phyloP scores from a whole-genome alignment of 331 rosid genomes.

The Prunus yedoensis region DNA sequence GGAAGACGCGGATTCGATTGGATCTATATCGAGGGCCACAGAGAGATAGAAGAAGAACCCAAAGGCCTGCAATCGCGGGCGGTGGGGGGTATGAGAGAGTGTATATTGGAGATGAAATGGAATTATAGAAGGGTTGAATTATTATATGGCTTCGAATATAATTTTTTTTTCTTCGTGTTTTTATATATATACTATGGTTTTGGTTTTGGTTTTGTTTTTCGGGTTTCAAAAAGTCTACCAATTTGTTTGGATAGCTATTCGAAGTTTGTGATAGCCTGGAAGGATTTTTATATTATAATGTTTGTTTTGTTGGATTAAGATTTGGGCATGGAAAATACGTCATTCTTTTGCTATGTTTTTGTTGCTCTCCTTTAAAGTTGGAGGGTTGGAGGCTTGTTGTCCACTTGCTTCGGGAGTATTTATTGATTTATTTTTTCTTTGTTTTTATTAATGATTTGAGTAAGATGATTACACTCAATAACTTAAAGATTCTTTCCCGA shows the following conservation, averaged over 20 bases:
- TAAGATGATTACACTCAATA: not conserved
- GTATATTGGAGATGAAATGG: not conserved
- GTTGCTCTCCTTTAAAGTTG: conserved; percentile 27
- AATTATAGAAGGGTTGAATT: not conserved
- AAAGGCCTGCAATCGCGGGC: conserved; percentile 64
- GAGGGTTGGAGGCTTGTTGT: conserved; percentile 37
- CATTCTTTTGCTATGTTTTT: not conserved
- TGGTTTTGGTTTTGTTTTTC: not conserved
- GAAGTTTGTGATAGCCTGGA: not conserved
- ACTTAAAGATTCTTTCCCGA: too few relatives aligned
- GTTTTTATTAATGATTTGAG: not conserved
- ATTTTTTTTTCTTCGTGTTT: not conserved
- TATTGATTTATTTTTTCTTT: not conserved
- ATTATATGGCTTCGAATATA: not conserved
- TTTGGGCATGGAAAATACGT: conserved; percentile 1
- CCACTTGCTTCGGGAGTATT: conserved; percentile 26
- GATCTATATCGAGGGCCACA: conserved; percentile 47
- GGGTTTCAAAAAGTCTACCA: not conserved
- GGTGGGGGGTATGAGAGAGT: conserved; percentile 17
- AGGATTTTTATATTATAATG: too few relatives aligned
- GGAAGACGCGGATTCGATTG: conserved; percentile 29
- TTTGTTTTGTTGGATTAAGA: not conserved
- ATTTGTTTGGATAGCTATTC: not conserved
- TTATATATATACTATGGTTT: not conserved
- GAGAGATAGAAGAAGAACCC: conserved; percentile 25